Evolutionary conservation across 257 asterid genomes (phyloP).

Genomic region (Capsicum chinense): DNA sequence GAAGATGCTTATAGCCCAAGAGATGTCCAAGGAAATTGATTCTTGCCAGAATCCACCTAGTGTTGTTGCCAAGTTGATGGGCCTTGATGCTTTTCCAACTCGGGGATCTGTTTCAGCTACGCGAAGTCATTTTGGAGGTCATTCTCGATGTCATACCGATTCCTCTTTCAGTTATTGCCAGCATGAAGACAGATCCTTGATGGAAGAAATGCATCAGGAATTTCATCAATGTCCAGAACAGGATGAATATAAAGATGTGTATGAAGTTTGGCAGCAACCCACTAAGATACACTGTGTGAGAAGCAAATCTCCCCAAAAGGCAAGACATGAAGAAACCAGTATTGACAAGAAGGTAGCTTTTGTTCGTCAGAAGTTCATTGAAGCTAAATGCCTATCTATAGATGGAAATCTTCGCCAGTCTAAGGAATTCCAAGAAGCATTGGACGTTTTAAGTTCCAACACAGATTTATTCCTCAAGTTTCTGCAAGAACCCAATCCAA

Average conservation of each 20-base stretch:
- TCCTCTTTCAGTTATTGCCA: slow-evolving; percentile 66
- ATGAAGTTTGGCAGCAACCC: slow-evolving; percentile 63
- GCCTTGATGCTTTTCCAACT: slow-evolving; percentile 88
- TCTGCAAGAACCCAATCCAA: slow-evolving; percentile 90
- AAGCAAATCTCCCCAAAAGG: slow-evolving; percentile 57
- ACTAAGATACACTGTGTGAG: slow-evolving; percentile 42
- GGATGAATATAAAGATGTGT: slow-evolving; percentile 64
- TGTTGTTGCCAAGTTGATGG: slow-evolving; percentile 96
- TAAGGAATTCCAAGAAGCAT: slow-evolving; percentile 85
- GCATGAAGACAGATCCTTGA: slow-evolving; percentile 61
- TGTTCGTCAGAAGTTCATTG: slow-evolving; percentile 88
- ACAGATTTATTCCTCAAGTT: slow-evolving; percentile 83
- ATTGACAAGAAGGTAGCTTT: slow-evolving; percentile 71
- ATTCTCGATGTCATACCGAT: slow-evolving; percentile 65
- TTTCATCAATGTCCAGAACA: slow-evolving; percentile 52
- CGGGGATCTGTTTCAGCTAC: slow-evolving; percentile 58
- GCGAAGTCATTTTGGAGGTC: slow-evolving; percentile 49
- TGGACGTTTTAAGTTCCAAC: slow-evolving; percentile 86
- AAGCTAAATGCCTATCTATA: slow-evolving; percentile 82
- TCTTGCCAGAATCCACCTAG: slow-evolving; percentile 65
- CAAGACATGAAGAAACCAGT: slow-evolving; percentile 48
- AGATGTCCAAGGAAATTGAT: slow-evolving; percentile 84
- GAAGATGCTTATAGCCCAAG: slow-evolving; percentile 92
- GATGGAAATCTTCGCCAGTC: slow-evolving; percentile 84
- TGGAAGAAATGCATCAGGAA: slow-evolving; percentile 35